These are phyloP conservation scores for Paecilomyces sp. DNA, from an alignment of 2,329 filamentous ascomycete species.

Conservation along the genomic window DNA sequence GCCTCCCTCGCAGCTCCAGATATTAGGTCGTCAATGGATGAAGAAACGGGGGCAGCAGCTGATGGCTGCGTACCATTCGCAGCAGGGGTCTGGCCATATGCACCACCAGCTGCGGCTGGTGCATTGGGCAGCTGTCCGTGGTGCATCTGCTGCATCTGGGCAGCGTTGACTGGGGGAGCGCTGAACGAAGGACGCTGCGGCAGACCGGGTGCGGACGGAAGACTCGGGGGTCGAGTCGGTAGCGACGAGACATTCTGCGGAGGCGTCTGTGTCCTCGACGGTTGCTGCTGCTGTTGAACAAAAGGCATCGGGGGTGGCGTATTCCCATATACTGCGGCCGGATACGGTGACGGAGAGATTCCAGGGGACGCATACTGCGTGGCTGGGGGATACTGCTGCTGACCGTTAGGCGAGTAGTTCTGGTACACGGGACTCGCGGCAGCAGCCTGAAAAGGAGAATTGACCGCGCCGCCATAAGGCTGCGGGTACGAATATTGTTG, in stretches of 20 bases:
- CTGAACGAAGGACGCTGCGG: constrained; percentile 55
- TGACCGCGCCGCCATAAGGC: constrained; percentile 31
- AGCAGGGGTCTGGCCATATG: constrained; percentile 14
- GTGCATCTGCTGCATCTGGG: constrained; percentile 52
- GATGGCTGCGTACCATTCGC: constrained; percentile 22
- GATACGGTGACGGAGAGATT: constrained; percentile 25
- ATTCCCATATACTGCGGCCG: constrained; percentile 30
- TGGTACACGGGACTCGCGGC: constrained; percentile 30
- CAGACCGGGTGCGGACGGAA: constrained; percentile 50
- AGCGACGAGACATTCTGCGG: constrained; percentile 29
- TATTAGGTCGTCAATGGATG: constrained; percentile 47
- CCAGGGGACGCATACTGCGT: constrained; percentile 24
- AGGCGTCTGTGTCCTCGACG: constrained; percentile 36
- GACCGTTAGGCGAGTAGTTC: constrained; percentile 27
- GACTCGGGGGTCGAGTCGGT: constrained; percentile 45
- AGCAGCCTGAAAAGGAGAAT: constrained; percentile 37
- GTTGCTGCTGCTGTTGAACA: constrained; percentile 35
- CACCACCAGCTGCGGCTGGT: constrained; percentile 17
- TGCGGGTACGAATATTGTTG: constrained; percentile 32
- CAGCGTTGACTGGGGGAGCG: constrained; percentile 46
- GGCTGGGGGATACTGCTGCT: constrained; percentile 24
- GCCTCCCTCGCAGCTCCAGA: constrained; percentile 41
- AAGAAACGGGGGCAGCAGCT: constrained; percentile 21
- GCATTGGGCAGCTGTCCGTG: constrained; percentile 39
- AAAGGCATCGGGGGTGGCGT: constrained; percentile 35